These are phyloP conservation scores for Acer campestre DNA, from an alignment of 345 rosid species.

Conservation along the genomic window DNA sequence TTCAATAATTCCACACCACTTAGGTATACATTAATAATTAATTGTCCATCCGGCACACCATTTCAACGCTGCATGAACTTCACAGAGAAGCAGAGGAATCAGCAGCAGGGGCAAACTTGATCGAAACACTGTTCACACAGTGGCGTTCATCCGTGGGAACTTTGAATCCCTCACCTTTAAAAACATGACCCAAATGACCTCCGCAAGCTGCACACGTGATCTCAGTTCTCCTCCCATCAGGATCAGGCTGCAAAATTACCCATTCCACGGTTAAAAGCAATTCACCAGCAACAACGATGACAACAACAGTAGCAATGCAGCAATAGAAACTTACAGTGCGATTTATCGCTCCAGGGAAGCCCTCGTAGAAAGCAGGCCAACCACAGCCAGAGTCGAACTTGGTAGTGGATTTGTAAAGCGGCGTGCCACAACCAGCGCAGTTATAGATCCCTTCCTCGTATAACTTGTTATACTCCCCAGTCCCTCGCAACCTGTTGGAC, in stretches of 20 bases:
- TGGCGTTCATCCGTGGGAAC: conserved; percentile 70
- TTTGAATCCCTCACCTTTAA: conserved; percentile 72
- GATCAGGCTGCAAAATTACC: conserved; percentile 59
- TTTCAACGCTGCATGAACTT: neutral
- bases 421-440: conserved; percentile 69
- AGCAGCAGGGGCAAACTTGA: conserved; percentile 55
- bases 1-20: neutral
- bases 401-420: conserved; percentile 61
- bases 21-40: neutral
- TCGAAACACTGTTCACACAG: conserved; percentile 69
- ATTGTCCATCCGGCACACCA: conserved; percentile 16
- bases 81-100: conserved; percentile 35
- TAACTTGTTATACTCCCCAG: conserved; percentile 61
- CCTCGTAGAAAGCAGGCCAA: conserved; percentile 86
- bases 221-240: conserved; percentile 71
- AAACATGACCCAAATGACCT: conserved; percentile 80
- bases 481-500: conserved; percentile 36
- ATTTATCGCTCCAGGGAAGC: conserved; percentile 66
- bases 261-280: neutral
- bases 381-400: conserved; percentile 77
- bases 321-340: conserved; percentile 40
- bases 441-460: conserved; percentile 57
- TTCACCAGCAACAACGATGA: neutral
- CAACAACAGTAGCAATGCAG: neutral
- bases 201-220: conserved; percentile 79